Evolutionary conservation across 2,329 filamentous ascomycete genomes (phyloP).

Genomic region (Raffaelea arxii): DNA sequence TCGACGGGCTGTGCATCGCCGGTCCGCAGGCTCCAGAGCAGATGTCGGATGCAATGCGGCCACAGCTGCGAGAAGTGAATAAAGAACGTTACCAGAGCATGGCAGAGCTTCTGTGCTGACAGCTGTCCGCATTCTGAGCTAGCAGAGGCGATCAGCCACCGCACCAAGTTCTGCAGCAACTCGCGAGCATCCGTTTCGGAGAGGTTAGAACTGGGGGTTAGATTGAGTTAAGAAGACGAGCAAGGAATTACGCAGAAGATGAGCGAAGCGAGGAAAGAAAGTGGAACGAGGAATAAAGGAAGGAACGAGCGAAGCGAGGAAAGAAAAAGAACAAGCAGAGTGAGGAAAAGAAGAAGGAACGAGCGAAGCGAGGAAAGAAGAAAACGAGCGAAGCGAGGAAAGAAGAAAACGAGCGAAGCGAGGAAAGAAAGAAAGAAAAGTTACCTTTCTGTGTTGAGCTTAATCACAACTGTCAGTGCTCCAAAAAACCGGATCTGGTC

Average conservation of each 20-base stretch:
- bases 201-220: slow-evolving; percentile 32
- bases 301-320: no score
- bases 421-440: no score
- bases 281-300: no score
- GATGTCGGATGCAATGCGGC: slow-evolving; percentile 53
- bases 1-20: slow-evolving; percentile 29
- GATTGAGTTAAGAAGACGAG: no score
- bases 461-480: slow-evolving; percentile 84
- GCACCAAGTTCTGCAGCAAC: slow-evolving; percentile 50
- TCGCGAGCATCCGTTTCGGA: slow-evolving; percentile 46
- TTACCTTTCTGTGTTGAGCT: slow-evolving; percentile 83
- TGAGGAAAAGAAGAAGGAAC: no score
- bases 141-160: slow-evolving; percentile 51
- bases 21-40: slow-evolving; percentile 48
- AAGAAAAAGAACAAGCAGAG: no score
- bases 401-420: no score
- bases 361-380: no score
- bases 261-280: no score
- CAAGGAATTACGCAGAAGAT: no score
- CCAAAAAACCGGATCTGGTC: slow-evolving; percentile 84
- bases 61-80: slow-evolving; percentile 60
- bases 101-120: slow-evolving; percentile 64
- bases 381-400: no score
- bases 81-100: slow-evolving; percentile 68
- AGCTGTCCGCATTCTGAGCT: slow-evolving; percentile 43